A percentile compares a stretch with the other conserved stretches of the same genome.
Conservation (phyloP, 495 filamentous ascomycete species). For the Penicillium lividum region DNA sequence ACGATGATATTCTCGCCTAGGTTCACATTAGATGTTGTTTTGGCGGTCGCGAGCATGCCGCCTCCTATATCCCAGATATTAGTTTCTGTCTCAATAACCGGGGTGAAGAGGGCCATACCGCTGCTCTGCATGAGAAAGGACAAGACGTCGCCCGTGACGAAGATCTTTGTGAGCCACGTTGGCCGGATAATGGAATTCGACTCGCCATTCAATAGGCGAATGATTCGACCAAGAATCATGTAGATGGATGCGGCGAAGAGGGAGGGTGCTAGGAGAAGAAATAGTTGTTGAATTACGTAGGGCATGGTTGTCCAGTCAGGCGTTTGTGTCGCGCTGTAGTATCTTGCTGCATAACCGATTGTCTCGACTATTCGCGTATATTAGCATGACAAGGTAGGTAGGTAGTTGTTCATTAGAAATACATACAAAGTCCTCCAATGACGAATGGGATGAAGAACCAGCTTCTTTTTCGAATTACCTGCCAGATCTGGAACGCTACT, state of each 20-base stretch:
- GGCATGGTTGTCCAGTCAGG: slow-evolving; percentile 24
- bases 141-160: slow-evolving; percentile 31
- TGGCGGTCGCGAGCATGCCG: slow-evolving; percentile 26
- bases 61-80: slow-evolving; percentile 15
- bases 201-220: slow-evolving; percentile 42
- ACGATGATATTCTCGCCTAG: slow-evolving; percentile 48
- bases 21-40: slow-evolving; percentile 24
- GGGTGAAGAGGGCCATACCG: slow-evolving; percentile 11
- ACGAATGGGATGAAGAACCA: slow-evolving; percentile 54
- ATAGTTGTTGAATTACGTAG: slow-evolving; percentile 43
- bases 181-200: slow-evolving; percentile 17
- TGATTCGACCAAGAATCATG: slow-evolving; percentile 54
- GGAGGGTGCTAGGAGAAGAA: slow-evolving; percentile 49
- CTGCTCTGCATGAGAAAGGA: slow-evolving; percentile 27
- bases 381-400: background rate
- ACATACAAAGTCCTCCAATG: slow-evolving; percentile 51
- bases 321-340: slow-evolving; percentile 23
- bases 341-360: slow-evolving; percentile 30
- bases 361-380: slow-evolving; percentile 22
- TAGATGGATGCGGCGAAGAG: slow-evolving; percentile 56
- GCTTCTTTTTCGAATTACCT: slow-evolving; percentile 31
- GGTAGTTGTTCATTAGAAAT: background rate
- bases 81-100: background rate
- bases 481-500: slow-evolving; percentile 37
- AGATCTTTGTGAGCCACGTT: slow-evolving; percentile 28